These are phyloP conservation scores for Lactuca saligna DNA, from an alignment of 129 eudicot species.

Conservation along the genomic window DNA sequence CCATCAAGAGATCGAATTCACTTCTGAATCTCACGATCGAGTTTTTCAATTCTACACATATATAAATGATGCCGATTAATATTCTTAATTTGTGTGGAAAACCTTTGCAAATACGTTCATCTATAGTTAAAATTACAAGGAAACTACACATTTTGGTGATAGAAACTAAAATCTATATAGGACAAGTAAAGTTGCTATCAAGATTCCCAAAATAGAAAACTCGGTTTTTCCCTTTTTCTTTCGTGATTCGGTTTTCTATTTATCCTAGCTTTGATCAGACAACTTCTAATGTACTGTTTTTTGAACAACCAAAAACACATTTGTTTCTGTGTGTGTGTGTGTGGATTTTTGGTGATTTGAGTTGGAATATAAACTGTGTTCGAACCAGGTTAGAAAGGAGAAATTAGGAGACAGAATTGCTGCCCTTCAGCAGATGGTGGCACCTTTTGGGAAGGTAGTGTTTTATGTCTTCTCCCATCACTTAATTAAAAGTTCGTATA, in stretches of 20 bases:
- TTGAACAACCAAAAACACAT: background rate
- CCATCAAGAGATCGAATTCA: too few species aligned
- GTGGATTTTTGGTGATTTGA: background rate
- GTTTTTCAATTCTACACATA: background rate
- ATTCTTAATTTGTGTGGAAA: too few species aligned
- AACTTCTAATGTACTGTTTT: background rate
- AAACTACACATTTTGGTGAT: background rate
- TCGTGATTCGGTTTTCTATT: background rate
- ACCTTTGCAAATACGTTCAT: background rate
- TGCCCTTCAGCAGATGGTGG: conserved; percentile 87
- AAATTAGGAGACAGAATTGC: conserved; percentile 91
- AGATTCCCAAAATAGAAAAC: background rate
- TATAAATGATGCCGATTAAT: too few species aligned
- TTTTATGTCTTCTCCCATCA: conserved; percentile 30
- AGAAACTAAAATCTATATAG: background rate
- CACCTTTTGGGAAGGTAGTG: conserved; percentile 90
- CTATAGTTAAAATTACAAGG: background rate
- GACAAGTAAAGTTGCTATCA: background rate
- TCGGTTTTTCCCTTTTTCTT: too few species aligned
- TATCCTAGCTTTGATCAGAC: background rate
- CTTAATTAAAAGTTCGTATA: conserved; percentile 19
- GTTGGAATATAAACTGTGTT: background rate
- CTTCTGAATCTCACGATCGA: too few species aligned
- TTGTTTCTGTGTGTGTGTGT: background rate
- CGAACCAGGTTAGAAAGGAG: conserved; percentile 73